Conservation (phyloP, 176 grass and related monocot species). For the Carex kokanica region DNA sequence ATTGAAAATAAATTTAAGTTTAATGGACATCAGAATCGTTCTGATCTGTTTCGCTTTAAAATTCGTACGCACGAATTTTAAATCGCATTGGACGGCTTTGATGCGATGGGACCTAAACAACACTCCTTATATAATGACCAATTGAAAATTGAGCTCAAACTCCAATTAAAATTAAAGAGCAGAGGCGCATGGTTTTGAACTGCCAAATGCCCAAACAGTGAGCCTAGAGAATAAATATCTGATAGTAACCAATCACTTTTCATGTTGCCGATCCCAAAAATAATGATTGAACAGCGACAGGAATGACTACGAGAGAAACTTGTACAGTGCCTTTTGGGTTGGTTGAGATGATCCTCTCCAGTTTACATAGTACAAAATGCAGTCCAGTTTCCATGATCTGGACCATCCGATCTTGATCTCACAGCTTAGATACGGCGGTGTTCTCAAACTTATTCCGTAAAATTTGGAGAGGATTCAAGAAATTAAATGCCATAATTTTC, state of each 20-base stretch:
- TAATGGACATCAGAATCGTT: too few relatives aligned
- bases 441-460: neutral
- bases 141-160: conserved; percentile 5
- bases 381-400: too few relatives aligned
- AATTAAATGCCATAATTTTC: neutral
- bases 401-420: too few relatives aligned
- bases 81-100: too few relatives aligned
- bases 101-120: too few relatives aligned
- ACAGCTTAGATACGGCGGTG: too few relatives aligned
- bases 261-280: neutral
- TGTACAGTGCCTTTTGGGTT: neutral
- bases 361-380: neutral
- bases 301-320: conserved; percentile 14
- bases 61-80: too few relatives aligned
- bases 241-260: neutral
- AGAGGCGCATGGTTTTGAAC: neutral
- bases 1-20: too few relatives aligned
- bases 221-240: neutral
- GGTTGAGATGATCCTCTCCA: neutral
- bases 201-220: too few relatives aligned
- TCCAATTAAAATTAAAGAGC: neutral
- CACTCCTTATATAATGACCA: neutral
- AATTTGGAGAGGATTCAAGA: neutral
- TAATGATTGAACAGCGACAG: conserved; percentile 4
- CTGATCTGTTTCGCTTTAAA: too few relatives aligned